A percentile compares a stretch with the other conserved stretches of the same genome.
Evolutionary conservation across 352 stramenopile genomes (phyloP).

Genomic region (Phytophthora europaea): DNA sequence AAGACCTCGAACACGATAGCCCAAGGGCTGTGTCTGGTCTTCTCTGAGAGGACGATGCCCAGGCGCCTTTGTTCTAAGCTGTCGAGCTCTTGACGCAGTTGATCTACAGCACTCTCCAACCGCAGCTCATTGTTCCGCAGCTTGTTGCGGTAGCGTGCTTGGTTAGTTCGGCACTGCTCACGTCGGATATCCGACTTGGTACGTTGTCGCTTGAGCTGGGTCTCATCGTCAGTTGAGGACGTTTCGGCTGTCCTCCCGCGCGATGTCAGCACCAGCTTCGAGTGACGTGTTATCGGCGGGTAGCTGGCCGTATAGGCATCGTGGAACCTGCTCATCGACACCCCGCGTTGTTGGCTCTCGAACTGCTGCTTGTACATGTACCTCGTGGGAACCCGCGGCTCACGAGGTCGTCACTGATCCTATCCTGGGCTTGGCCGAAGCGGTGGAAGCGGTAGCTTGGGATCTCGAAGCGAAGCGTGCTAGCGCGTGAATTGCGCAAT

Average conservation of each 20-base stretch:
- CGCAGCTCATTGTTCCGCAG: slow-evolving; percentile 6
- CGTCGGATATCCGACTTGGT: slow-evolving; percentile 1
- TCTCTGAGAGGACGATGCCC: slow-evolving; percentile 1
- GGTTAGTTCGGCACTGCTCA: slow-evolving; percentile 26
- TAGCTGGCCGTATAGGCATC: not conserved
- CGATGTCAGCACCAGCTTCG: not conserved
- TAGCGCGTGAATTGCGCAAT: not conserved
- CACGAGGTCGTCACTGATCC: not conserved
- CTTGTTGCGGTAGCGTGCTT: slow-evolving; percentile 29
- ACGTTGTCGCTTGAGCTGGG: not conserved
- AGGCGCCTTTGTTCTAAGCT: not conserved
- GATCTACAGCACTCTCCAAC: slow-evolving; percentile 9
- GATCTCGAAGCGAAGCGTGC: not conserved
- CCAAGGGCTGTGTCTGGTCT: slow-evolving; percentile 14
- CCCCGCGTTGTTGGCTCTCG: not conserved
- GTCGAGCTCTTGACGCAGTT: slow-evolving; percentile 4
- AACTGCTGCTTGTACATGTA: not conserved
- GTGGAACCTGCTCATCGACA: not conserved
- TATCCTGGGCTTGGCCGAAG: not conserved
- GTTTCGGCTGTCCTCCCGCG: not conserved
- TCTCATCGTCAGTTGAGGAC: not conserved
- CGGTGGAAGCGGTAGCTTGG: not conserved
- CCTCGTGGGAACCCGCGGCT: not conserved
- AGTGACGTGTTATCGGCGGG: not conserved
- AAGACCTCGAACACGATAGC: slow-evolving; percentile 13